Percentiles rank a stretch among this genome's conserved stretches.
Conservation (phyloP, 2,329 filamentous ascomycete species). For the Colletotrichum cordylinicola region DNA sequence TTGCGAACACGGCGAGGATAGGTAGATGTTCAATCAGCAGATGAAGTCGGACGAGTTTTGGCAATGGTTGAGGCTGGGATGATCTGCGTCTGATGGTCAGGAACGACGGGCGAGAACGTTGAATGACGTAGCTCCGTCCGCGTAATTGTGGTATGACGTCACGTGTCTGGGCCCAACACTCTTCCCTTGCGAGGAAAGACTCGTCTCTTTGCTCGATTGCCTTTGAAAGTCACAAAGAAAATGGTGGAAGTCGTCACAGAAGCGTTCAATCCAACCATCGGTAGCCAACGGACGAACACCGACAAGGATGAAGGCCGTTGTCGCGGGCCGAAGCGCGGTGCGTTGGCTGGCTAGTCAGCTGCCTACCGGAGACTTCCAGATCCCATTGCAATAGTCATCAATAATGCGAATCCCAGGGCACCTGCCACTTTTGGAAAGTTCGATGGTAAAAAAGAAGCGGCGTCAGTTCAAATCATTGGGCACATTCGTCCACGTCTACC, state of each 20-base stretch:
- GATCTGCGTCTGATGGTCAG: neutral
- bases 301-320: neutral
- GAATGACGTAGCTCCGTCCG: slow-evolving; percentile 15
- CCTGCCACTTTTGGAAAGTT: neutral
- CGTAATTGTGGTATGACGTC: slow-evolving; percentile 10
- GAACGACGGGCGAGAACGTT: slow-evolving; percentile 2
- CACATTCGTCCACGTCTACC: neutral
- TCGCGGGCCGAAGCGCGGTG: neutral
- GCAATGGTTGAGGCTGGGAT: neutral
- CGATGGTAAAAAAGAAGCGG: fast-evolving
- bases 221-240: neutral
- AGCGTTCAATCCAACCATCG: neutral
- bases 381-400: neutral
- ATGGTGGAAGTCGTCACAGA: neutral
- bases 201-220: neutral
- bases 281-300: neutral
- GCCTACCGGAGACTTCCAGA: neutral
- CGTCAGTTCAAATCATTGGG: neutral
- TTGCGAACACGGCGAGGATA: neutral
- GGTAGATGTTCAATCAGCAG: neutral
- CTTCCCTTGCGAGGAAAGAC: neutral
- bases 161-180: neutral
- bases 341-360: neutral
- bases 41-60: neutral
- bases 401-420: neutral